These are phyloP conservation scores for Alternaria hordeiaustralica DNA, from an alignment of 2,329 filamentous ascomycete genomes.

Conservation along the genomic window DNA sequence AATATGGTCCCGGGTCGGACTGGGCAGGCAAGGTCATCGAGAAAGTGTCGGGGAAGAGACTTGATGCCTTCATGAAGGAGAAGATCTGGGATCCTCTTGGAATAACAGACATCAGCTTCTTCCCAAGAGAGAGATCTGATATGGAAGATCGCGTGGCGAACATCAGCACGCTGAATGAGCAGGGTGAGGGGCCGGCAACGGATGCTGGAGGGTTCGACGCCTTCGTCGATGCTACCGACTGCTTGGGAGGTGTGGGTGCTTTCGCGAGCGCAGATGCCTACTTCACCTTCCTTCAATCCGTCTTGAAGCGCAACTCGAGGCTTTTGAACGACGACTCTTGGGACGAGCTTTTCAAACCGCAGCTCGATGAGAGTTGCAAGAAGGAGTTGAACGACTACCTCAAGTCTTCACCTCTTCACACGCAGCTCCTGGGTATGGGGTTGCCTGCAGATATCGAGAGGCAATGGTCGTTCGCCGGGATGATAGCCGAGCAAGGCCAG, in stretches of 20 bases:
- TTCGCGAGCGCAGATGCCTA: slow-evolving; percentile 32
- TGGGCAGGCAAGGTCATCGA: slow-evolving; percentile 55
- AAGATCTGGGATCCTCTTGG: slow-evolving; percentile 52
- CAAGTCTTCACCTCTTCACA: slow-evolving; percentile 9
- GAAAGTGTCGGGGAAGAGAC: slow-evolving; percentile 44
- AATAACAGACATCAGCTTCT: slow-evolving; percentile 61
- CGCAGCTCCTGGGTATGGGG: slow-evolving; percentile 15
- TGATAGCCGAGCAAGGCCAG: background rate
- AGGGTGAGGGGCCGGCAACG: background rate
- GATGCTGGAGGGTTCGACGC: background rate
- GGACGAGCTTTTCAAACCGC: slow-evolving; percentile 39
- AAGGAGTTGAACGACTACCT: slow-evolving; percentile 27
- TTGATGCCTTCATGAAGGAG: slow-evolving; percentile 46
- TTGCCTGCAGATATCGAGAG: background rate
- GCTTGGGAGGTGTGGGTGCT: slow-evolving; percentile 33
- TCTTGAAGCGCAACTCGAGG: slow-evolving; percentile 32
- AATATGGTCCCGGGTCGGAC: slow-evolving; percentile 58
- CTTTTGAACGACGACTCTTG: slow-evolving; percentile 21
- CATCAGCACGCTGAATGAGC: slow-evolving; percentile 26
- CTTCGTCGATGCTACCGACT: slow-evolving; percentile 17
- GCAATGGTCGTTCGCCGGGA: background rate
- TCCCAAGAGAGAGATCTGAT: slow-evolving; percentile 44
- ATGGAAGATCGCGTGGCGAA: slow-evolving; percentile 34
- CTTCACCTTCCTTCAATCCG: slow-evolving; percentile 36
- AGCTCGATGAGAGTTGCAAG: slow-evolving; percentile 26